Evolutionary conservation across 106 monocot species (phyloP).

Genomic region (Cymbidium sinense): DNA sequence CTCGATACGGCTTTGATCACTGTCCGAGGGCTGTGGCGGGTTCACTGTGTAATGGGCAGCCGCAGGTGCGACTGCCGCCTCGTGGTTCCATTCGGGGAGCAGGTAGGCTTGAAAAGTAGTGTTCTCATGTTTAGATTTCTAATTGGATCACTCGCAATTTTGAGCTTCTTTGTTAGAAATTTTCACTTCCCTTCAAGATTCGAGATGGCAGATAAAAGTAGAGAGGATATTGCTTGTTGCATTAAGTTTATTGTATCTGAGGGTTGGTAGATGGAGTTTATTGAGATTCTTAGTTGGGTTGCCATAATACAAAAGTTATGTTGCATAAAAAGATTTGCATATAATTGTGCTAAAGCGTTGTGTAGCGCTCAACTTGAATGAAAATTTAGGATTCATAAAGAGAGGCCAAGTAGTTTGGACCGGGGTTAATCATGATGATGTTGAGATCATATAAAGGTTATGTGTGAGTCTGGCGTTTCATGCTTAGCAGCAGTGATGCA

Average conservation of each 20-base stretch:
- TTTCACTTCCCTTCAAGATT: background rate
- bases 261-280: background rate
- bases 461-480: background rate
- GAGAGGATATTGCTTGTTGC: background rate
- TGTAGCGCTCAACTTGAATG: background rate
- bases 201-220: background rate
- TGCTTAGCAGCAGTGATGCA: background rate
- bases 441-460: background rate
- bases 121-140: background rate
- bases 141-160: background rate
- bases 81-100: constrained; percentile 78
- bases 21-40: constrained; percentile 61
- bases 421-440: background rate
- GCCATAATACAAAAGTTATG: background rate
- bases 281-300: background rate
- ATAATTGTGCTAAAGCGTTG: background rate
- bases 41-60: constrained; percentile 82
- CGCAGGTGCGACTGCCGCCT: constrained; percentile 63
- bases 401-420: background rate
- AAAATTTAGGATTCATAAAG: background rate
- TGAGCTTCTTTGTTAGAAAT: background rate
- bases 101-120: constrained; percentile 32
- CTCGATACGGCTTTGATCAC: constrained; percentile 54
- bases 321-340: background rate
- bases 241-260: background rate